Conservation (phyloP, 2,329 filamentous ascomycete genomes). For the Microsporum ferrugineum region DNA sequence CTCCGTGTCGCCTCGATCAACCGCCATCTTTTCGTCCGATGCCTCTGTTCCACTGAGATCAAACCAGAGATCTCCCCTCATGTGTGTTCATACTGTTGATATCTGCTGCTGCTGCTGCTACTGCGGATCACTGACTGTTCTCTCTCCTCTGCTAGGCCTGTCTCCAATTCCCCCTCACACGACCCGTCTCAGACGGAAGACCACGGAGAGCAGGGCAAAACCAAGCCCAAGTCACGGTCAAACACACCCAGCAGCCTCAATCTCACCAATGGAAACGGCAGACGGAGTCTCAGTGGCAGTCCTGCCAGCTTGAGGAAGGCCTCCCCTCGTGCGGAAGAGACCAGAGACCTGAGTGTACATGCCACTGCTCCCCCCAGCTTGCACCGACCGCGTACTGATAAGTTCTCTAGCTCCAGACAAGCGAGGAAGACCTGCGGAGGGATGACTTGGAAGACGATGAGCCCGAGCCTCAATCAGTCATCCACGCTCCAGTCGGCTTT, state of each 20-base stretch:
- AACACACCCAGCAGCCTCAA: neutral
- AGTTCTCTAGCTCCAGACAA: constrained; percentile 23
- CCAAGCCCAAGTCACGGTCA: neutral
- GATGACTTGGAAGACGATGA: constrained; percentile 50
- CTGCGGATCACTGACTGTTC: neutral
- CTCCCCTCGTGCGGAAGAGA: neutral
- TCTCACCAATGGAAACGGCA: neutral
- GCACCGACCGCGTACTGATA: constrained; percentile 2
- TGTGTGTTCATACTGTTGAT: neutral
- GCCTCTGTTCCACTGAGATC: neutral
- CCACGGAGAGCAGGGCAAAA: neutral
- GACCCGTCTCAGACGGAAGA: constrained; percentile 1
- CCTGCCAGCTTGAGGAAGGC: neutral
- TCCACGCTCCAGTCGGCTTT: constrained; percentile 79
- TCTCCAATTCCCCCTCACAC: neutral
- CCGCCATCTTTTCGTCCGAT: neutral
- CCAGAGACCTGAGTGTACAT: neutral
- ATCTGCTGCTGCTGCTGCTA: no score
- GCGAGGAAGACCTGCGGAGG: constrained; percentile 13
- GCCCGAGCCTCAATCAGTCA: constrained; percentile 63
- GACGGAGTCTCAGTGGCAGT: neutral
- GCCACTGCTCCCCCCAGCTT: neutral
- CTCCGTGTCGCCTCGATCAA: neutral
- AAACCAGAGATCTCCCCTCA: neutral
- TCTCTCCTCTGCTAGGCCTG: neutral